Evolutionary conservation across 2,329 filamentous ascomycete species (phyloP).

Genomic region (Pezicula neosporulosa): DNA sequence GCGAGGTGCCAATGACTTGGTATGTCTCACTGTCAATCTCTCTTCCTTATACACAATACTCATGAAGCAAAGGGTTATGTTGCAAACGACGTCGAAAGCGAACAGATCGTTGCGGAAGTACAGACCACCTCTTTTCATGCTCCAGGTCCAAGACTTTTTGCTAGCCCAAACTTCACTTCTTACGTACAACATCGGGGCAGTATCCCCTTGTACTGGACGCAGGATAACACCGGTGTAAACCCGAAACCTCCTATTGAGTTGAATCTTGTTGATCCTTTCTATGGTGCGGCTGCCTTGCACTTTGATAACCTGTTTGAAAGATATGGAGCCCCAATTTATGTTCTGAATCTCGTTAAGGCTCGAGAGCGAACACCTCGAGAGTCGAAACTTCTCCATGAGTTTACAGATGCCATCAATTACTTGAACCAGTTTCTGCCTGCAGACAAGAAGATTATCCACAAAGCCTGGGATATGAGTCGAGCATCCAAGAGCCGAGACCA

Average conservation of each 20-base stretch:
- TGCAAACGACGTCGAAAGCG: slow-evolving; percentile 97
- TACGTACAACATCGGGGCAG: slow-evolving; percentile 96
- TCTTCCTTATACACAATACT: neutral
- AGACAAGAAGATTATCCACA: slow-evolving; percentile 84
- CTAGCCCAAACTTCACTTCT: slow-evolving; percentile 89
- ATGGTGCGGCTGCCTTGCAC: slow-evolving; percentile 85
- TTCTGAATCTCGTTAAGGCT: slow-evolving; percentile 86
- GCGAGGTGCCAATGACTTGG: slow-evolving; percentile 84
- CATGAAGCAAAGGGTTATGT: slow-evolving; percentile 65
- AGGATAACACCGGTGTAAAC: slow-evolving; percentile 90
- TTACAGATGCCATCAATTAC: slow-evolving; percentile 82
- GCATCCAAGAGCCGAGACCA: slow-evolving; percentile 89
- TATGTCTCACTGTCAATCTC: slow-evolving; percentile 24
- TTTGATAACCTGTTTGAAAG: slow-evolving; percentile 93
- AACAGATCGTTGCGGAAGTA: slow-evolving; percentile 95
- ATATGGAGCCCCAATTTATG: slow-evolving; percentile 90
- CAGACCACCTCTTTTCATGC: slow-evolving; percentile 94
- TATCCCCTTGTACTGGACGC: slow-evolving; percentile 95
- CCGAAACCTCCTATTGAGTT: slow-evolving; percentile 96
- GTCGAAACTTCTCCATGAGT: slow-evolving; percentile 85
- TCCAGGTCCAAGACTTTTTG: slow-evolving; percentile 78
- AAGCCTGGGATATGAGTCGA: slow-evolving; percentile 97
- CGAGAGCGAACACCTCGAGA: slow-evolving; percentile 86
- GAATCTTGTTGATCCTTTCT: slow-evolving; percentile 95
- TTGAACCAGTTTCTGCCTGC: slow-evolving; percentile 89